A percentile compares a stretch with the other conserved stretches of the same genome.
Conservation (phyloP, 345 rosid genomes). For the Eutrema heterophyllum region DNA sequence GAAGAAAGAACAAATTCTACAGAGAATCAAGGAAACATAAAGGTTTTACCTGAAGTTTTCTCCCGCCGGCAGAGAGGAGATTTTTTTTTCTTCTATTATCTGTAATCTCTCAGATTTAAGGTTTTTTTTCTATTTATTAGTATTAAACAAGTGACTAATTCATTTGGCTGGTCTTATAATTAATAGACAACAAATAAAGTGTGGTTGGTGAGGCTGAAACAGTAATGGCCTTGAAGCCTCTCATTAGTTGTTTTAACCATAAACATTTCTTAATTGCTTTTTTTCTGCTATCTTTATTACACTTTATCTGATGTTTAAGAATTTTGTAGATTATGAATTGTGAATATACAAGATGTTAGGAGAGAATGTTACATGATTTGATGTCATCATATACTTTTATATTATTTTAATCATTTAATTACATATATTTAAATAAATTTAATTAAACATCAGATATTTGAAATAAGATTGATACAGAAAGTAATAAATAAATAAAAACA, state of each 20-base stretch:
- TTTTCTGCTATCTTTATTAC: too few species aligned
- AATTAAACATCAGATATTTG: too few species aligned
- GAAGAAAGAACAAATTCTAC: background rate
- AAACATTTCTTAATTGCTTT: background rate
- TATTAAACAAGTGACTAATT: background rate
- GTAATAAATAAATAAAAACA: too few species aligned
- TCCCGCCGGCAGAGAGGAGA: background rate
- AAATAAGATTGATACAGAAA: too few species aligned
- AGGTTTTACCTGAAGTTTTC: slow-evolving; percentile 15
- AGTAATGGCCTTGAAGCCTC: slow-evolving; percentile 1
- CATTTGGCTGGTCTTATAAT: background rate
- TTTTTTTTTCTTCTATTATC: background rate
- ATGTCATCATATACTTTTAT: too few species aligned
- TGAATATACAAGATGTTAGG: too few species aligned
- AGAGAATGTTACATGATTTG: too few species aligned
- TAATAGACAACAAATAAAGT: background rate
- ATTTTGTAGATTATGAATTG: too few species aligned
- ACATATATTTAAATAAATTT: too few species aligned
- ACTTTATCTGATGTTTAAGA: too few species aligned
- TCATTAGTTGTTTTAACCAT: background rate
- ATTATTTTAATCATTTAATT: too few species aligned
- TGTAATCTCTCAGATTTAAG: background rate
- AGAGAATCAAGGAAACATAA: background rate
- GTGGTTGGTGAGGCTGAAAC: slow-evolving; percentile 19
- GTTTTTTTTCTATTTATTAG: background rate